Evolutionary conservation across 257 asterid species (phyloP), one percentile per base, ranked within the genome.

Genomic region (Ilex aquifolium): DNA sequence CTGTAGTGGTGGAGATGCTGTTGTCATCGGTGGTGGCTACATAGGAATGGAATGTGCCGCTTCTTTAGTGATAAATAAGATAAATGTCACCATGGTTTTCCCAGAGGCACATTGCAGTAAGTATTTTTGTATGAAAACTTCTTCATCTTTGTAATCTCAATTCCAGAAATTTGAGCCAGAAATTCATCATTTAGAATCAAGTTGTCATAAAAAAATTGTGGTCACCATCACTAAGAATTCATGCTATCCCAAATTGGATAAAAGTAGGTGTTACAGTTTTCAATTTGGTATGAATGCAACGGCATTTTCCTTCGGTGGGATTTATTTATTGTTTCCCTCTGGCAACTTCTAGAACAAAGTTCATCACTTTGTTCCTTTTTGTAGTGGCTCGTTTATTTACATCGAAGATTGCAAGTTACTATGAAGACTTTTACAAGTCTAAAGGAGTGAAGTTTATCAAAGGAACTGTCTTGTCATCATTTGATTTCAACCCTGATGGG

Each of bases 41-140:
- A 87, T 90, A 72, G 93, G 97, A 78, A 87, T 90, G 97, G 95
- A 90, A 66, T 87, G 95, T 58, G 96, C 92, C 55, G 95, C 96
- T 53, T 87, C 96, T 63, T 78, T 90, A 79, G 96, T 80, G 74
- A 85, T 87, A 63, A 85, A 84, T 84, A 85, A 79, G 65, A 77
- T 82, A 59, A 83, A 80, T 39, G 97, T 73, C 58, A 80, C 92
- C 63, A 83, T 90, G 95, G 97, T 90, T 74, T 90, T 90, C 62
- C 97, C 95, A 6, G 95, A 90, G 79, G 88, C 87, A 17, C 95
- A 85, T 62, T 87, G 90, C 56, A 87, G 95, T 87, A 80, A 80
- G 95, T 72, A 50, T 42, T 70, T 69, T 44, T 62, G 31, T 57
- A 55, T 44, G 15, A 66, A 7, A 32, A 13, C 13, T 21, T 17